Conservation (phyloP, 2,329 filamentous ascomycete genomes). For the Colletotrichum orbiculare region DNA sequence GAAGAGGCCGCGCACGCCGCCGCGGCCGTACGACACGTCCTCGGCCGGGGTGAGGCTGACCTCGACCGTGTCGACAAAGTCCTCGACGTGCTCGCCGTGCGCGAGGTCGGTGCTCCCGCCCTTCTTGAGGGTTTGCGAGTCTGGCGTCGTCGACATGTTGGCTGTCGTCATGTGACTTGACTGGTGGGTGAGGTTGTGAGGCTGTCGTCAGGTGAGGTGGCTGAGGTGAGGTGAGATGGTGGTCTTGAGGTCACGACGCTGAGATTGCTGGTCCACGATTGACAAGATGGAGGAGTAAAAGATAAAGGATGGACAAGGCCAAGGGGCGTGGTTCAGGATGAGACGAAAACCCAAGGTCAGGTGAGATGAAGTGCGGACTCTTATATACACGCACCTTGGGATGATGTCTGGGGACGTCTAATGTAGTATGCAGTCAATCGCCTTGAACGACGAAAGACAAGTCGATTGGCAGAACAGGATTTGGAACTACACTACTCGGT, state of each 20-base stretch:
- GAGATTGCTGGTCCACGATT: neutral
- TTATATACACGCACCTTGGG: conserved; percentile 17
- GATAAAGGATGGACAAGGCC: neutral
- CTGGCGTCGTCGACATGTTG: conserved; percentile 11
- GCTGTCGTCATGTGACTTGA: too few relatives aligned
- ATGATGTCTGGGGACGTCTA: neutral
- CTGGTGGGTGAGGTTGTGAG: conserved; percentile 2
- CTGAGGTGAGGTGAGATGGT: neutral
- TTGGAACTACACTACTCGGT: neutral
- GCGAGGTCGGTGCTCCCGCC: conserved; percentile 15
- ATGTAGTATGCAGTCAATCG: too few relatives aligned
- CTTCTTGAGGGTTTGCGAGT: conserved; percentile 25
- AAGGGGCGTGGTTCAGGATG: conserved; percentile 18
- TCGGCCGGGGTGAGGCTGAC: conserved; percentile 28
- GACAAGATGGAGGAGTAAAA: neutral
- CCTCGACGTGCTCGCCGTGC: conserved; percentile 28
- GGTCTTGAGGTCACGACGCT: conserved; percentile 3
- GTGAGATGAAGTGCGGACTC: conserved; percentile 6
- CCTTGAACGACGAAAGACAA: neutral
- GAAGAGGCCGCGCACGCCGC: conserved; percentile 29
- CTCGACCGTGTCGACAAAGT: conserved; percentile 28
- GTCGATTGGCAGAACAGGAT: conserved; percentile 12
- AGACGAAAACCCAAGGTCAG: conserved; percentile 13
- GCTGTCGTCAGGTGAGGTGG: neutral
- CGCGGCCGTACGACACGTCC: conserved; percentile 32